phyloP scores from a whole-genome alignment of 2,329 filamentous ascomycete genomes.

The Botryotinia calthae region DNA sequence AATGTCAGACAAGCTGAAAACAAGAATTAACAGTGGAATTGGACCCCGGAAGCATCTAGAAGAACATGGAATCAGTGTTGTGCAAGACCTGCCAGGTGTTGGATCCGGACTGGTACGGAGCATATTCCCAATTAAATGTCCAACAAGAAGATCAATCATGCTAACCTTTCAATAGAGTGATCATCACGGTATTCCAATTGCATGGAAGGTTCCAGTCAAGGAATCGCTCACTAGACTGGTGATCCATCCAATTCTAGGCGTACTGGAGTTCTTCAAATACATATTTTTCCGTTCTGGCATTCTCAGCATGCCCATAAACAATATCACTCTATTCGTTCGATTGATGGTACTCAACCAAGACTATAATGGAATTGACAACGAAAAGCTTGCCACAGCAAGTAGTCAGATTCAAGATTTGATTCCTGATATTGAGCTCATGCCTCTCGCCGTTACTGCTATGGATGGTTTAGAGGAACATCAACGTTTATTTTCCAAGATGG shows the following conservation, averaged over 20 bases:
- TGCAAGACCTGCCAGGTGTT: constrained; percentile 18
- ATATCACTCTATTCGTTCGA: constrained; percentile 14
- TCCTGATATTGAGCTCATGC: constrained; percentile 23
- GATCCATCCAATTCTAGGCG: neutral
- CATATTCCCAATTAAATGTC: neutral
- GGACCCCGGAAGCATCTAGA: constrained; percentile 20
- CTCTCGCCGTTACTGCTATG: constrained; percentile 13
- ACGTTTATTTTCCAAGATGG: constrained; percentile 16
- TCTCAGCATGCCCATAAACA: constrained; percentile 16
- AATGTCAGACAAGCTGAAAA: fast-evolving
- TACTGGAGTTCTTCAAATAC: constrained; percentile 20
- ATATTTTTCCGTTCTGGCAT: constrained; percentile 16
- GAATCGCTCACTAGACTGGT: constrained; percentile 15
- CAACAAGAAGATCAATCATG: neutral
- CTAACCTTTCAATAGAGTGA: neutral
- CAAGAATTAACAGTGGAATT: constrained; percentile 12
- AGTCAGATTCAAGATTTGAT: neutral
- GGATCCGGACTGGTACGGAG: constrained; percentile 17
- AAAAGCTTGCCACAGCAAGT: neutral
- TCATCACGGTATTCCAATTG: constrained; percentile 19
- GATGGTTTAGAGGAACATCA: constrained; percentile 19
- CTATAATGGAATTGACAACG: neutral
- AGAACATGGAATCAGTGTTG: constrained; percentile 16
- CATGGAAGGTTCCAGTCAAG: constrained; percentile 19
- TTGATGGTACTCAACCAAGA: constrained; percentile 1